Base-by-base conservation (phyloP, 768 basidiomycete genomes). In the Lactarius pseudohatsudake region DNA sequence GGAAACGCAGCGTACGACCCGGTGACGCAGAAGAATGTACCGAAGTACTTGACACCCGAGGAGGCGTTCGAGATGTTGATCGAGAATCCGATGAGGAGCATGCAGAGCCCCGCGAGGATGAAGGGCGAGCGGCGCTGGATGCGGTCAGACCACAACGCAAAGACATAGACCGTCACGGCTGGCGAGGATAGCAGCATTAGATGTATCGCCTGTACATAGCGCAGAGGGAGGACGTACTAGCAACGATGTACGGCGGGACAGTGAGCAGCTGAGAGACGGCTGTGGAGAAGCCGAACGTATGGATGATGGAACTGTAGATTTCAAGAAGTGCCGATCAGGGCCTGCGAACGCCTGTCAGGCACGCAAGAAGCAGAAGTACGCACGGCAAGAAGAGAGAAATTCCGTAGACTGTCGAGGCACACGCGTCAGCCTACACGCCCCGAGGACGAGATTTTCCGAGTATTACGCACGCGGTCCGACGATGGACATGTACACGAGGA, bases 341-440 rank as follows among this genome's bases (percentile, higher is more conserved):
- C 32, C 30, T 18, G 30, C 55, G 32, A 56, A 36, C 7, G 9
- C 50, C 9, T 13, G 18, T 13, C 28, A 28, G 22, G 26, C 34
- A 41, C 34, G 22, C 18, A 26, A 30, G 28, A 1, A 3, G 61
- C 26, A 18, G 34, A 32, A 6, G 9, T 26, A 81, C 88, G 71
- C 72, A 89, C 85, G 87, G 87, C 36, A 89, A 76, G 79, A 90
- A 90, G 30, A 89, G 76, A 0, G 88, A 87, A 57, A 88, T 88
- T 2, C 88, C 88, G 70, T 86, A 88, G 2, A 88, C 88, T 89
- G 47, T 22, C 9, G 26, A 28, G 30, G 50, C 50, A 64, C 0
- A 30, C 15, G 26, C 5, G 43, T 45, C 11, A 40, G 43, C 43
- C 15, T 13, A 15, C 18, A 50, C 9, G 18, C 38, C 41, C 26